Evolutionary conservation across 306 rosid species (phyloP).

Genomic region (Rubus idaeus): DNA sequence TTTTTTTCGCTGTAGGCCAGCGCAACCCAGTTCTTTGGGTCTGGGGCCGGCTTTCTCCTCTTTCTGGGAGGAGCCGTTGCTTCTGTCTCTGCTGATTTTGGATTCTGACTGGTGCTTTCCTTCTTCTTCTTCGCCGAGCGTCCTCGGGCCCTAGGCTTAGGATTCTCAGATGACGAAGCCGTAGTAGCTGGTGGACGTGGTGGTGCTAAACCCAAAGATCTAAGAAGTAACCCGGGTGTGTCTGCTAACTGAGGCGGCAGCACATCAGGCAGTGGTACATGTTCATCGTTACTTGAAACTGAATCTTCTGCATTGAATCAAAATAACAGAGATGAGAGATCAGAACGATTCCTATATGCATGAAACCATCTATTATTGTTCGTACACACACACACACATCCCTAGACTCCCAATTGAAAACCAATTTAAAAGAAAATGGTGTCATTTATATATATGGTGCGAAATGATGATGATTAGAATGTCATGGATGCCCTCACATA

Average conservation of each 20-base stretch:
- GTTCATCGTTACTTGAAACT: not conserved
- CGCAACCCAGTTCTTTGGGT: not conserved
- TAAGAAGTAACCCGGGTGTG: not conserved
- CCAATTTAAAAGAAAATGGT: too few species aligned
- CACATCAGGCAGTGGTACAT: not conserved
- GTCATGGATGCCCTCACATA: not conserved
- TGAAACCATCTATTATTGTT: not conserved
- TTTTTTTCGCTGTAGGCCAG: too few species aligned
- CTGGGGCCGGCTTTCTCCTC: not conserved
- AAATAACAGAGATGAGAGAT: not conserved
- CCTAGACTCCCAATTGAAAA: too few species aligned
- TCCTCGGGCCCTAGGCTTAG: not conserved
- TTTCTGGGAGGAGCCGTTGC: not conserved
- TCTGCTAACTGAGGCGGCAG: not conserved
- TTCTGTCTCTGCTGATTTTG: too few species aligned
- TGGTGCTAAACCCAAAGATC: not conserved
- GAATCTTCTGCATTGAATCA: not conserved
- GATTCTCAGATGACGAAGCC: not conserved
- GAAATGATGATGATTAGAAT: too few species aligned
- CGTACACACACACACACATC: too few species aligned
- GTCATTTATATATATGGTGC: too few species aligned
- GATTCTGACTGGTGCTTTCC: not conserved
- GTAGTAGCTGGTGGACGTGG: not conserved
- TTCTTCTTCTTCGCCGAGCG: not conserved
- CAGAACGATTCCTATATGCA: not conserved